Percentiles rank a stretch among this genome's conserved stretches.
Conservation (phyloP, 140 eudicot species). For the Erigeron philadelphicus region DNA sequence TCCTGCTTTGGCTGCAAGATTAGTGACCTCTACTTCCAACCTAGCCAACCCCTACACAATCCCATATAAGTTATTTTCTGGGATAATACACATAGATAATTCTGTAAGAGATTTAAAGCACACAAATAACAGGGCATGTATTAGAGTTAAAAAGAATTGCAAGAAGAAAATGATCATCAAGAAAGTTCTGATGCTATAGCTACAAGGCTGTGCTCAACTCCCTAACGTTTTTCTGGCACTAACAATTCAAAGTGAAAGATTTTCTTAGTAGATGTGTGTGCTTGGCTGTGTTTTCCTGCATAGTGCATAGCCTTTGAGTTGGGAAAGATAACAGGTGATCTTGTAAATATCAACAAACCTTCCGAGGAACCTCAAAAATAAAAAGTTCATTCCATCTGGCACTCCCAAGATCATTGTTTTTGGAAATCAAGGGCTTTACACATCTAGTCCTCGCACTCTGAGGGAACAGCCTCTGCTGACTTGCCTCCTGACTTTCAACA, state of each 20-base stretch:
- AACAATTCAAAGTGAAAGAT: neutral
- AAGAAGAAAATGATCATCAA: constrained; percentile 3
- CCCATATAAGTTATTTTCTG: neutral
- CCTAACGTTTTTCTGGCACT: neutral
- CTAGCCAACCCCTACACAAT: constrained; percentile 70
- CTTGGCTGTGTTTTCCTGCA: neutral
- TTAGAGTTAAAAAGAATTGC: constrained; percentile 6
- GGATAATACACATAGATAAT: constrained; percentile 2
- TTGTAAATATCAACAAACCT: constrained; percentile 44
- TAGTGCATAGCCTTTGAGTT: constrained; percentile 11
- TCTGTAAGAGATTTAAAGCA: constrained; percentile 6
- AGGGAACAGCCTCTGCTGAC: constrained; percentile 89
- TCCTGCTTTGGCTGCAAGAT: constrained; percentile 98
- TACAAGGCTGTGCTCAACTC: no score
- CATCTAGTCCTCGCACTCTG: constrained; percentile 99
- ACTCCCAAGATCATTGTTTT: constrained; percentile 46
- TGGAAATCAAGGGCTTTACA: constrained; percentile 50
- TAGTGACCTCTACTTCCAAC: constrained; percentile 94
- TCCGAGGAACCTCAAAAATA: constrained; percentile 91
- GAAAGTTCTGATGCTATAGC: no score
- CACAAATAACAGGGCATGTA: constrained; percentile 18
- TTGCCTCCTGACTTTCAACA: constrained; percentile 73
- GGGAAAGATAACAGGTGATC: constrained; percentile 13
- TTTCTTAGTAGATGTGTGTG: neutral
- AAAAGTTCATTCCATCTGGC: constrained; percentile 95